Conservation (phyloP, 495 filamentous ascomycete genomes). For the Astrothelium macrocarpum region DNA sequence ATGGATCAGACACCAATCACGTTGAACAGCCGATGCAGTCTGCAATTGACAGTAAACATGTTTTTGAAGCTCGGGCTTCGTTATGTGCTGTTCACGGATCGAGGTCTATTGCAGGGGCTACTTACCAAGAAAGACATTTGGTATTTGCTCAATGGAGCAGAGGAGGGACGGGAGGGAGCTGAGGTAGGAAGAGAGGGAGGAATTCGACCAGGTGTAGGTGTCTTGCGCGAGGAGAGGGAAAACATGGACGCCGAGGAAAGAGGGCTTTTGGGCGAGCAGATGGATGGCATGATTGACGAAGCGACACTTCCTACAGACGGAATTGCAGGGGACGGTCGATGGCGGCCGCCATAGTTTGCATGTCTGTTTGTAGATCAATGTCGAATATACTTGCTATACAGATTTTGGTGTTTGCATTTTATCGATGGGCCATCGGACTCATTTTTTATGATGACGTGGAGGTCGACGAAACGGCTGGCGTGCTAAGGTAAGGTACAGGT, state of each 20-base stretch:
- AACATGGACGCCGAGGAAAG: slow-evolving; percentile 15
- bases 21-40: slow-evolving; percentile 58
- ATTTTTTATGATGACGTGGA: background rate
- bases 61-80: slow-evolving; percentile 88
- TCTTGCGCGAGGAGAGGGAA: slow-evolving; percentile 14
- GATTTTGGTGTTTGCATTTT: no score
- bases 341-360: background rate
- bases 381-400: no score
- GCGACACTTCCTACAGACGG: background rate
- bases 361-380: background rate
- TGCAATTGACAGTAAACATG: slow-evolving; percentile 76
- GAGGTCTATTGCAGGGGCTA: slow-evolving; percentile 71
- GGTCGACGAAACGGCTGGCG: background rate
- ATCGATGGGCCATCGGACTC: no score
- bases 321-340: background rate
- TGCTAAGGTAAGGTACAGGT: background rate
- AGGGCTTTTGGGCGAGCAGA: slow-evolving; percentile 12
- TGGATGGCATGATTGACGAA: background rate
- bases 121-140: slow-evolving; percentile 99
- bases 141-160: slow-evolving; percentile 76
- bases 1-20: slow-evolving; percentile 98
- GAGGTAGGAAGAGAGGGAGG: background rate
- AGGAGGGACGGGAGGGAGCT: slow-evolving; percentile 37
- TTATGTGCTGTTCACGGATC: slow-evolving; percentile 79
- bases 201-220: slow-evolving; percentile 8